These are phyloP conservation scores for Chrysoporthe puriensis DNA, from an alignment of 2,329 filamentous ascomycete genomes.

Conservation along the genomic window DNA sequence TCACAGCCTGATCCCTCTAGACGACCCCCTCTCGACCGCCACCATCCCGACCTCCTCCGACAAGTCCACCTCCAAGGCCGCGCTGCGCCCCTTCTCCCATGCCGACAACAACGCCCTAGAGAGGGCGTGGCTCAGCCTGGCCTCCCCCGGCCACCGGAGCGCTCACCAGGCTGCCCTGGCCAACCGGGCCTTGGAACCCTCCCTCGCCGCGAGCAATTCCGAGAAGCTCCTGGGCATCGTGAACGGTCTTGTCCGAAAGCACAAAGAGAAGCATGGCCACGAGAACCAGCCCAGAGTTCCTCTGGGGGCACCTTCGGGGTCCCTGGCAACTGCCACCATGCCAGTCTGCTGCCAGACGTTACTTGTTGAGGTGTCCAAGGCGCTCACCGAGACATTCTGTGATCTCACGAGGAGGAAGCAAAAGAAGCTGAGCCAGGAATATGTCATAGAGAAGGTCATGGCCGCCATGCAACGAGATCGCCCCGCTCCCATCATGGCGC, in stretches of 20 bases:
- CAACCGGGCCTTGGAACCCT: conserved; percentile 39
- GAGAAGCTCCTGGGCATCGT: conserved; percentile 46
- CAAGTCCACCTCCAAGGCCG: conserved; percentile 56
- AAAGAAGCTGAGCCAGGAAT: conserved; percentile 46
- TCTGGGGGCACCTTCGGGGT: conserved; percentile 35
- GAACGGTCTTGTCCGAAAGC: conserved; percentile 48
- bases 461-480: conserved; percentile 31
- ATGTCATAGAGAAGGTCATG: conserved; percentile 52
- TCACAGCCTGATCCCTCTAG: conserved; percentile 78
- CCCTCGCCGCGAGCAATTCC: conserved; percentile 40
- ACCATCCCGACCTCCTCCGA: conserved; percentile 56
- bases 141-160: conserved; percentile 50
- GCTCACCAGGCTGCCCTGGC: conserved; percentile 48
- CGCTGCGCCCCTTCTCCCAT: conserved; percentile 76
- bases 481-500: conserved; percentile 18
- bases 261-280: conserved; percentile 51
- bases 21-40: conserved; percentile 79
- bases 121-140: conserved; percentile 71
- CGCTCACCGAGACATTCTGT: conserved; percentile 55
- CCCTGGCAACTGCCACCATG: conserved; percentile 38
- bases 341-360: conserved; percentile 55
- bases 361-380: conserved; percentile 49
- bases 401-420: conserved; percentile 48
- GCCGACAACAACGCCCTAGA: conserved; percentile 82
- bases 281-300: conserved; percentile 38